Evolutionary conservation across 2,329 filamentous ascomycete genomes (phyloP).

Genomic region (Trichoderma afroharzianum): DNA sequence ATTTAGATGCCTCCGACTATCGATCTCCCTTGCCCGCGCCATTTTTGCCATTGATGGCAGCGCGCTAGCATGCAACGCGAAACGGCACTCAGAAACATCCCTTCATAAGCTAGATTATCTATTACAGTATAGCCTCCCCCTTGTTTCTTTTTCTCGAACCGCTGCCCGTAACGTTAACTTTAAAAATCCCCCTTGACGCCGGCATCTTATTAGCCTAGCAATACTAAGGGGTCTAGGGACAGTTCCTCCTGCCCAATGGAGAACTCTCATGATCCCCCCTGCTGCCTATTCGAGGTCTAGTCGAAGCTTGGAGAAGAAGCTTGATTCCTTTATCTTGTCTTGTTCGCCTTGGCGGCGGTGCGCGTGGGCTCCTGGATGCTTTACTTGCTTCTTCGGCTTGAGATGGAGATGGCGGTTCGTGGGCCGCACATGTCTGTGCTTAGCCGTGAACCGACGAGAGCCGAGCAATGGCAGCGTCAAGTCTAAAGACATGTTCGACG

Average conservation of each 20-base stretch:
- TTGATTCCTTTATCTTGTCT: not conserved
- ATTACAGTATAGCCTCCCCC: not conserved
- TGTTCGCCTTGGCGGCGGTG: not conserved
- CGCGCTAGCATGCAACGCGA: not conserved
- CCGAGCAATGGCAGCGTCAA: not conserved
- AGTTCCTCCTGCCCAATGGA: not conserved
- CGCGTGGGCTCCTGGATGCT: not conserved
- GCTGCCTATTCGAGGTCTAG: not conserved
- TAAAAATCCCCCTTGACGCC: not conserved
- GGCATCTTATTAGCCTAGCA: not conserved
- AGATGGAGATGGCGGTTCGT: not conserved
- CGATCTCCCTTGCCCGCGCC: not conserved
- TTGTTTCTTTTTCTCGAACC: not conserved
- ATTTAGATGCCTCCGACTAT: not conserved
- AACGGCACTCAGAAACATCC: not conserved
- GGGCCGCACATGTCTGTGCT: not conserved
- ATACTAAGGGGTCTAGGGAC: not conserved
- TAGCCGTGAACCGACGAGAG: not conserved
- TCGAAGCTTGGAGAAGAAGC: not conserved
- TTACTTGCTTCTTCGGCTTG: not conserved
- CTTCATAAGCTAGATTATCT: not conserved
- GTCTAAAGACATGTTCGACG: not conserved
- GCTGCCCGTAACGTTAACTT: constrained; percentile 9
- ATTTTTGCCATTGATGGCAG: not conserved
- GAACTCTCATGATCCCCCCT: not conserved